Base-by-base conservation (phyloP, 2,329 filamentous ascomycete species). In the Fusarium paranaense region DNA sequence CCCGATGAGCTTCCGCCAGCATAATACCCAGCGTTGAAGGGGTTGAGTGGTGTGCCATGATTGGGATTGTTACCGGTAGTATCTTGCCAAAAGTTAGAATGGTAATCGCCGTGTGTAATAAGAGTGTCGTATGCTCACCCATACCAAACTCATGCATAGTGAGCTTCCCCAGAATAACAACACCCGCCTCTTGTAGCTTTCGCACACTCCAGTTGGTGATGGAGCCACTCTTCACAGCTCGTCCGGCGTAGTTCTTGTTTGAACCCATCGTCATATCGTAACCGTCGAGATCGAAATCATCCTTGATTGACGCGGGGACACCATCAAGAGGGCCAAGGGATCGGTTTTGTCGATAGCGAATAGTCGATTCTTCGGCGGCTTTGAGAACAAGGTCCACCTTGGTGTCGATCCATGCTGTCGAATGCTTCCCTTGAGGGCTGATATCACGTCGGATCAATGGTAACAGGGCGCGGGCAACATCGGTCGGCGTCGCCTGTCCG, bases 131-230 rank as follows among this genome's bases (percentile, higher is more conserved):
- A 32, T 32, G 10, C 30, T 32, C 7, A 90, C 90, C 92, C 72
- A 92, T 87, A 6, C 92, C 93, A 56, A 93, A 86, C 80, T 95
- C 93, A 80, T 94, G 92, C 93, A 95, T 94, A 16, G 87, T 92
- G 4, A 89, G 87, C 83, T 94, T 94, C 20, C 93, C 93, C 20
- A 95, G 83, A 22, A 94, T 84, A 22, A 95, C 85, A 3, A 89
- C 92, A 3, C 94, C 94, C 0, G 91, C 90, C 58, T 93, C 90
- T 78, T 92, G 87, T 78, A 92, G 89, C 80, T 92, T 90, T 78
- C 87, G 86, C 8, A 94, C 90, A 79, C 90, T 93, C 91, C 92
- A 95, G 25, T 89, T 89, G 1, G 92, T 94, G 32, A 79, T 70
- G 33, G 71, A 71, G 6, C 78, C 77, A n/a, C 80, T 79, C 10